A percentile compares a stretch with the other conserved stretches of the same genome.
Evolutionary conservation across 257 asterid species (phyloP).

Genomic region (Vinca minor): DNA sequence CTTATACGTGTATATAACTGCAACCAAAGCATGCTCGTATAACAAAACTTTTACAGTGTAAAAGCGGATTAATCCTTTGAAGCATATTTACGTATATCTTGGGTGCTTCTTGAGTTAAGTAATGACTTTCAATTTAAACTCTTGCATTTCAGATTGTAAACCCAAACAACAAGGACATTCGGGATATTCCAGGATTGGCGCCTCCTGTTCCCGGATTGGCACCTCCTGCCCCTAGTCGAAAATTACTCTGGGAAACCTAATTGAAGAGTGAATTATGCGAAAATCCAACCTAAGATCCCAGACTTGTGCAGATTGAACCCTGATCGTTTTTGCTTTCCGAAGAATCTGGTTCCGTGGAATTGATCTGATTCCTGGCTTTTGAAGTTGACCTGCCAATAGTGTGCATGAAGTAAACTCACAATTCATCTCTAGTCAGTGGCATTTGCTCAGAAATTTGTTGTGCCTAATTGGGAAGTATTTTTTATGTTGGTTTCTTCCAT

Average conservation of each 20-base stretch:
- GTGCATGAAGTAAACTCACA: conserved; percentile 1
- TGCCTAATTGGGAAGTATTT: no score
- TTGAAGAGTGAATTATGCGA: conserved; percentile 15
- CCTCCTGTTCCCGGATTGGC: no score
- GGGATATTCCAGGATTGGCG: conserved; percentile 93
- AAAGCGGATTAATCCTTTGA: not conserved
- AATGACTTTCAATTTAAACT: not conserved
- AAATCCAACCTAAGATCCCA: not conserved
- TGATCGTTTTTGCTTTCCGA: not conserved
- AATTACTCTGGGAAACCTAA: conserved; percentile 53
- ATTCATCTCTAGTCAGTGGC: not conserved
- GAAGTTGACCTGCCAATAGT: not conserved
- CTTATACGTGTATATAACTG: not conserved
- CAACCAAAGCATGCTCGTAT: not conserved
- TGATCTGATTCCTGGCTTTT: not conserved
- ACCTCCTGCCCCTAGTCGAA: conserved; percentile 85
- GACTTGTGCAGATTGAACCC: not conserved
- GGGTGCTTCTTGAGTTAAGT: not conserved
- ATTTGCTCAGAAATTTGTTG: no score
- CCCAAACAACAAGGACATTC: conserved; percentile 72
- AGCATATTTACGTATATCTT: not conserved
- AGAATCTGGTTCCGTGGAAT: conserved; percentile 4
- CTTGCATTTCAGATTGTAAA: conserved; percentile 57
- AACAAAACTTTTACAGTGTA: not conserved
- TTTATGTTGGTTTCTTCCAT: conserved; percentile 6